Evolutionary conservation across 2,329 filamentous ascomycete genomes (phyloP), one percentile per base, ranked within the genome.

Genomic region (Bipolaris bicolor): DNA sequence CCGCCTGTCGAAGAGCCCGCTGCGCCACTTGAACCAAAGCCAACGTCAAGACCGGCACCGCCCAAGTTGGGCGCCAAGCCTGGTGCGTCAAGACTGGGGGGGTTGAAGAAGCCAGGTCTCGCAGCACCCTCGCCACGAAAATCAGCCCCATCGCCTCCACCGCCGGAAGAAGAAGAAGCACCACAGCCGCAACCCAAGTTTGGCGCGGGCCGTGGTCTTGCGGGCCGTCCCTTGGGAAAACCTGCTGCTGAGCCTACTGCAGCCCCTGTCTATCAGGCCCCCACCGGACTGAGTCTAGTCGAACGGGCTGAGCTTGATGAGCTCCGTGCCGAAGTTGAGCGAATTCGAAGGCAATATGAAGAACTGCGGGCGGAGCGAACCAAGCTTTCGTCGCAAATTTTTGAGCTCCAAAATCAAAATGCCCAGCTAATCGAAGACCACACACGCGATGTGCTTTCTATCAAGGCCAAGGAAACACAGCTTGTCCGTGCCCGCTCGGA

Each of bases 401-500:
- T 94, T 66, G 95, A 98, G 77, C 84, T 99, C 29, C 96, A 97
- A 78, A 96, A 97, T 69, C 92, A 97, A 74, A 99, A 99, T 70
- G 95, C 95, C 22, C 90, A 95, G 62, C 83, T 99, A 33, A 99
- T 99, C 60, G 95, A 99, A 77, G 94, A 98, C 69, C 94, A 98
- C 75, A 99, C 95, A 0, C 86, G 94, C 46, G 94, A 99, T 69
- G 92, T 97, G 0, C 83, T 99, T 40, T 95, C 92, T 67, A 96
- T 99, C 79, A 98, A 98, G 76, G 95, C 95, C 13, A 99, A 99
- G 78, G 95, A 99, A 77, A 98, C 95, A 3, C 95, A 99, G 70
- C 84, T 99, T 5, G 94, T 98, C 9, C 89, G 95, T 43, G 93
- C 95, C 10, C 86, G 93, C 52, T 92, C 90, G 64, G 95, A 99